A percentile compares a stretch with the other conserved stretches of the same genome.
Evolutionary conservation across 2,329 filamentous ascomycete species (phyloP).

Genomic region (Trichophyton schoenleinii): DNA sequence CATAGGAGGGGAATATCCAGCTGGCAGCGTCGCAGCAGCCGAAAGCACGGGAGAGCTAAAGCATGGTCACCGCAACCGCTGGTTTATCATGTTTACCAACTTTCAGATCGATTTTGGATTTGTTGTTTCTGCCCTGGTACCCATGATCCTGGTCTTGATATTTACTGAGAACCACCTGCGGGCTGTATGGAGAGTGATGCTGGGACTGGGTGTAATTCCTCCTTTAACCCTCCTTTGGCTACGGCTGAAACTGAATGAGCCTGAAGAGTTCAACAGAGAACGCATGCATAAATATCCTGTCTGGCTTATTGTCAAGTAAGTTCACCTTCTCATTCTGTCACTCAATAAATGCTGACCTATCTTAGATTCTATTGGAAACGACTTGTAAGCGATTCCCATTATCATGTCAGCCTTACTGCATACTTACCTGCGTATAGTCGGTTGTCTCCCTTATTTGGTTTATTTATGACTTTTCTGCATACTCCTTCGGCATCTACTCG

Average conservation of each 20-base stretch:
- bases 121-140: constrained; percentile 65
- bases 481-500: constrained; percentile 78
- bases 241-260: constrained; percentile 62
- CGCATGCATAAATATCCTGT: constrained; percentile 52
- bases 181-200: constrained; percentile 67
- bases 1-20: constrained; percentile 51
- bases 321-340: constrained; percentile 12
- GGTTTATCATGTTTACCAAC: constrained; percentile 87
- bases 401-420: neutral
- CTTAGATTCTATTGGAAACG: constrained; percentile 60
- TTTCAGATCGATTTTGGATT: constrained; percentile 78
- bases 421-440: constrained; percentile 20
- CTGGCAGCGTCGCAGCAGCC: constrained; percentile 66
- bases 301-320: constrained; percentile 38
- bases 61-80: constrained; percentile 66
- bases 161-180: constrained; percentile 51
- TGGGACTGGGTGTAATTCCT: constrained; percentile 69
- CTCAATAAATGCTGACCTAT: constrained; percentile 43
- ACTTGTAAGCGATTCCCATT: constrained; percentile 31
- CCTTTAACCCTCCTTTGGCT: constrained; percentile 59
- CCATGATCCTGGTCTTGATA: constrained; percentile 51
- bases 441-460: constrained; percentile 71
- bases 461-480: constrained; percentile 73
- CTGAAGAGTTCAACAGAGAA: constrained; percentile 61
- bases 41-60: constrained; percentile 77